Evolutionary conservation across 1,284 basidiomycete species (phyloP), one percentile per base, ranked within the genome.

Genomic region (Cutaneotrichosporon dermatis): DNA sequence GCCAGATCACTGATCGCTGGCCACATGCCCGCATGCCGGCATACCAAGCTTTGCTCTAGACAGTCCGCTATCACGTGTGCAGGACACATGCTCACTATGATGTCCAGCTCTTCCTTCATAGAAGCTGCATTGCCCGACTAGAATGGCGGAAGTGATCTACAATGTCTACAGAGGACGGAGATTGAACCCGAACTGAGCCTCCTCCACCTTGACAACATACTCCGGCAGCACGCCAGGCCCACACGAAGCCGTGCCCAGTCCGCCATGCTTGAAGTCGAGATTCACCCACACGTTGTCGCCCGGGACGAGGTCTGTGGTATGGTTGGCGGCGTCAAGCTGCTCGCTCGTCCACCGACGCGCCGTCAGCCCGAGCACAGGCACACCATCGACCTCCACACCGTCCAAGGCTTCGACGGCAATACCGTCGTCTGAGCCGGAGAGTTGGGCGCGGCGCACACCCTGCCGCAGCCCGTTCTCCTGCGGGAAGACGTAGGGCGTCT

Each of bases 401-500:
- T 9, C 39, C 8, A 8, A 8, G 12, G 25, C 25, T 3, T 25
- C 25, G 2, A 25, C 25, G 3, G 39, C 39, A 8, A 8, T 12
- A 2, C 12, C 39, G 1, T 37, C 44, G 8, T 42, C 13, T 6
- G 37, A 15, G 15, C 11, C 48, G 9, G 43, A 16, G 42, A 67
- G 16, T 6, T 57, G 48, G 9, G 63, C 63, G 57, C 57, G 59
- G 4, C 59, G 57, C 6, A 65, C 63, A 13, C 57, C 63, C 2
- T 35, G 15, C 12, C 66, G 58, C 5, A 13, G 35, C 1, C 66
- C 66, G 45, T 67, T 67, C 61, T 67, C 66, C 53, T 67, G 66
- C 33, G 66, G 66, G 44, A n/a, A 57, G 12, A 67, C 66, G 43
- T 67, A 67, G 9, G 55, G 59, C 6, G 63, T 65, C 54, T 65